Evolutionary conservation across 1,139 yeast species (phyloP).

Genomic region (Suhomyces coccinellae): DNA sequence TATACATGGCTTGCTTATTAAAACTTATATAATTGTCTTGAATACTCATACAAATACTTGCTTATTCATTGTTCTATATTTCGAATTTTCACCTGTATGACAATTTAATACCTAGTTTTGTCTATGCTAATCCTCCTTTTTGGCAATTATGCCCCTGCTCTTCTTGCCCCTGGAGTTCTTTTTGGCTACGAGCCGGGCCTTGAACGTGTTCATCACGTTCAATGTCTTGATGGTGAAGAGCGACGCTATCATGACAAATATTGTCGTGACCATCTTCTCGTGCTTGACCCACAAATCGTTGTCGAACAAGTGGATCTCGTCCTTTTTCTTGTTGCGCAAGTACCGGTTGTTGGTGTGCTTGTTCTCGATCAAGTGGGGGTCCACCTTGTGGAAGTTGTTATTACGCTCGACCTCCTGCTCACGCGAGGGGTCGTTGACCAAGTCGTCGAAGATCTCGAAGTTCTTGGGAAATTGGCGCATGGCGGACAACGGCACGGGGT

Average conservation of each 20-base stretch:
- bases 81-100: not conserved
- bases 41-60: no score
- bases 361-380: slow-evolving; percentile 32
- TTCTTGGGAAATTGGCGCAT: slow-evolving; percentile 31
- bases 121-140: slow-evolving; percentile 9
- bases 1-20: no score
- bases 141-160: slow-evolving; percentile 8
- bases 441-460: slow-evolving; percentile 47
- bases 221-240: slow-evolving; percentile 19
- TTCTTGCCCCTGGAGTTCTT: not conserved
- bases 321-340: slow-evolving; percentile 31
- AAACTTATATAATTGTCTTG: no score
- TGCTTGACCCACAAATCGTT: slow-evolving; percentile 41
- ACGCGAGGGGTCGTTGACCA: slow-evolving; percentile 48
- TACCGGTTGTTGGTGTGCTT: slow-evolving; percentile 38
- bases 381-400: slow-evolving; percentile 38
- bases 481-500: slow-evolving; percentile 34
- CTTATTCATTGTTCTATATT: not conserved
- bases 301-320: slow-evolving; percentile 41
- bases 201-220: slow-evolving; percentile 11
- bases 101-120: not conserved
- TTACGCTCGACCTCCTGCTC: slow-evolving; percentile 57
- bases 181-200: slow-evolving; percentile 4
- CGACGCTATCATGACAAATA: slow-evolving; percentile 30
- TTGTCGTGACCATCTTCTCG: slow-evolving; percentile 40